Percentiles rank a stretch among this genome's conserved stretches.
Evolutionary conservation across 2,329 filamentous ascomycete species (phyloP).

Genomic region (Pezicula neosporulosa): DNA sequence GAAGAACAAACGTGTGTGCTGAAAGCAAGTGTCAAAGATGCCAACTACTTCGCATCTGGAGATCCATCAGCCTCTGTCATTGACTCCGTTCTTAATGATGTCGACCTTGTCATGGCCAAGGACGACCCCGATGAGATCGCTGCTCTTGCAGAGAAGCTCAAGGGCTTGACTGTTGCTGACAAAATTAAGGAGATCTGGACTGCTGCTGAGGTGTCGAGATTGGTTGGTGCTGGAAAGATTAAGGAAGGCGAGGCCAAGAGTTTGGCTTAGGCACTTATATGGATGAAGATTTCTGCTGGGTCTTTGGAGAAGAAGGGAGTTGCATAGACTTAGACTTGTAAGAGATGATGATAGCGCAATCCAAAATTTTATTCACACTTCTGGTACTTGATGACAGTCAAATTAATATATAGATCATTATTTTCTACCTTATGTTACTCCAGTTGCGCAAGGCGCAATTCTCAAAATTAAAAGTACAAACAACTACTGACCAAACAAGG

Average conservation of each 20-base stretch:
- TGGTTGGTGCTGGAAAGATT: conserved; percentile 79
- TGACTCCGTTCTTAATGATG: conserved; percentile 78
- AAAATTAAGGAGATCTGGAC: conserved; percentile 85
- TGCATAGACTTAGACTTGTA: background rate
- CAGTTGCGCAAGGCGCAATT: too few relatives aligned
- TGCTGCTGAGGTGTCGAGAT: conserved; percentile 70
- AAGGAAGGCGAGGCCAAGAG: conserved; percentile 79
- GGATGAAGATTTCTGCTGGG: background rate
- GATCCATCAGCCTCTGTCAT: conserved; percentile 74
- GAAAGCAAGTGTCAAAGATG: conserved; percentile 90
- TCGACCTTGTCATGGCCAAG: conserved; percentile 83
- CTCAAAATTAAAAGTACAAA: too few relatives aligned
- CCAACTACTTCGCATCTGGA: conserved; percentile 85
- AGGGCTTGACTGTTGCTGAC: conserved; percentile 70
- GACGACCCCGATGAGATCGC: conserved; percentile 90
- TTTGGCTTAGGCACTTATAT: conserved; percentile 32
- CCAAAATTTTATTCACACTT: too few relatives aligned
- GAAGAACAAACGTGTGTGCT: conserved; percentile 99
- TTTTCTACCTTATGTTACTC: too few relatives aligned
- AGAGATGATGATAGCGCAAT: too few relatives aligned
- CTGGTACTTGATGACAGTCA: too few relatives aligned
- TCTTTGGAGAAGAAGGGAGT: background rate
- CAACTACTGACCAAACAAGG: too few relatives aligned
- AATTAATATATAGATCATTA: too few relatives aligned
- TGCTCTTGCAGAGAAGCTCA: conserved; percentile 74